These are phyloP conservation scores for Babesia microti DNA, from an alignment of 169 alveolate genomes.

Conservation along the genomic window DNA sequence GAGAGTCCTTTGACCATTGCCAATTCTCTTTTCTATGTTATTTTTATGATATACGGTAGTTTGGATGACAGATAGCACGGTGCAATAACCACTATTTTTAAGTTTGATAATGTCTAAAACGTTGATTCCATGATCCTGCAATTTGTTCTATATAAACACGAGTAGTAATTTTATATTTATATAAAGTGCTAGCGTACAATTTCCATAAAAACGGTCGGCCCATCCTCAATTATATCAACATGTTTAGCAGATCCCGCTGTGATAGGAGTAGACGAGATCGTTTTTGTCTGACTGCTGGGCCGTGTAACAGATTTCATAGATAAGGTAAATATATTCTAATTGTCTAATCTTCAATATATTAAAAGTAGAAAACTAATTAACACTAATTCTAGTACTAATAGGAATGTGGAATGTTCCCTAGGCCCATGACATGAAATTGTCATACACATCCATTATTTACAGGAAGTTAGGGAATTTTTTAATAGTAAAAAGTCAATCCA, in stretches of 20 bases:
- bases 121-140: slow-evolving; percentile 79
- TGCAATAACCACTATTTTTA: slow-evolving; percentile 79
- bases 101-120: slow-evolving; percentile 80
- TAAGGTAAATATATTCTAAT: too few species aligned
- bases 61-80: slow-evolving; percentile 74
- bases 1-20: slow-evolving; percentile 83
- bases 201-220: slow-evolving; percentile 1
- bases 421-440: too few species aligned
- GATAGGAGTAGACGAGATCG: not conserved
- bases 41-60: slow-evolving; percentile 45
- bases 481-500: too few species aligned
- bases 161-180: not conserved
- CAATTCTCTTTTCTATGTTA: slow-evolving; percentile 21
- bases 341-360: too few species aligned
- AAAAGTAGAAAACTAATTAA: too few species aligned
- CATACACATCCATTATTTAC: too few species aligned
- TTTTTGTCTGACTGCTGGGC: slow-evolving; percentile 9
- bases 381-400: too few species aligned
- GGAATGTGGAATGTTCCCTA: too few species aligned
- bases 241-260: not conserved
- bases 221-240: not conserved
- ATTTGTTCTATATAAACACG: slow-evolving; percentile 44
- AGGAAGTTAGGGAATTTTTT: too few species aligned
- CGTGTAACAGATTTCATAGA: not conserved
- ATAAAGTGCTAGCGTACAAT: slow-evolving; percentile 4